phyloP scores from a whole-genome alignment of 106 monocot genomes.

The Acorus calamus region DNA sequence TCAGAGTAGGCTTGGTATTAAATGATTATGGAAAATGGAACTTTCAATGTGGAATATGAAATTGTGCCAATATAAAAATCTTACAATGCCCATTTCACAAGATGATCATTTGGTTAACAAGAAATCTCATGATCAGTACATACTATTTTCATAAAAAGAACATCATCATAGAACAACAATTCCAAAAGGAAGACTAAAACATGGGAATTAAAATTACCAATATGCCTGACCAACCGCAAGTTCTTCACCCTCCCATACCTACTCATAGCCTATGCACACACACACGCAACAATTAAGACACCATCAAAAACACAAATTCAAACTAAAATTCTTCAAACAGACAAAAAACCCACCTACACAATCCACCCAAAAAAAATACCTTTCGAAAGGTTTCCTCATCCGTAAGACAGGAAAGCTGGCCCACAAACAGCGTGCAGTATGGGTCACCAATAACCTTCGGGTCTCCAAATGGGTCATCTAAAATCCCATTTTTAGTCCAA shows the following conservation, averaged over 20 bases:
- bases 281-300: constrained; percentile 8
- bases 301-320: neutral
- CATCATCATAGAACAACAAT: neutral
- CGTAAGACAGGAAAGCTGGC: constrained; percentile 58
- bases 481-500: neutral
- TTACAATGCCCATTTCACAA: too few species aligned
- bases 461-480: constrained; percentile 92
- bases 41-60: too few species aligned
- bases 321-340: too few species aligned
- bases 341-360: too few species aligned
- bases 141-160: neutral
- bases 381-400: constrained; percentile 64
- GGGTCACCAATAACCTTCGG: constrained; percentile 80
- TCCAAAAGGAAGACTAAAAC: neutral
- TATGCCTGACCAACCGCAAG: constrained; percentile 78
- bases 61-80: too few species aligned
- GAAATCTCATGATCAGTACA: too few species aligned
- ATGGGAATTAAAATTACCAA: constrained; percentile 36
- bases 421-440: constrained; percentile 83
- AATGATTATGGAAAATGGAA: too few species aligned
- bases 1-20: too few species aligned
- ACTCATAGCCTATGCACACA: constrained; percentile 54
- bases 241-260: constrained; percentile 77
- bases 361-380: constrained; percentile 16
- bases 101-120: too few species aligned